Conservation (phyloP, 1,284 basidiomycete species). For the Anthracocystis walkeri region DNA sequence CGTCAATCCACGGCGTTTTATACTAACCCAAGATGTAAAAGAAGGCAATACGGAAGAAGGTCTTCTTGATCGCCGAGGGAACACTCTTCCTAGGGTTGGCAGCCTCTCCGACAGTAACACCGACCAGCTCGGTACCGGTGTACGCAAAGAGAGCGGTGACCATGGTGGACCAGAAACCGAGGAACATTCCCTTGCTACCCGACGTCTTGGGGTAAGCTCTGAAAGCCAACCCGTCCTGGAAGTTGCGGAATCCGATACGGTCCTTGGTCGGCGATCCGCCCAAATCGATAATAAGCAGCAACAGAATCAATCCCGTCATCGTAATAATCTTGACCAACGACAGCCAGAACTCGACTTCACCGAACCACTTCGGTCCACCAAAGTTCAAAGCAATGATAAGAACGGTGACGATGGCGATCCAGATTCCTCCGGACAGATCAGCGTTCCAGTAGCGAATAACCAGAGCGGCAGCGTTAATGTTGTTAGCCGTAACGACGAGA, state of each 20-base stretch:
- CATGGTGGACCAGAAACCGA: slow-evolving; percentile 57
- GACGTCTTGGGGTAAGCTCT: slow-evolving; percentile 22
- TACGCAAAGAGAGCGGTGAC: slow-evolving; percentile 73
- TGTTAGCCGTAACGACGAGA: slow-evolving; percentile 42
- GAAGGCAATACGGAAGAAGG: slow-evolving; percentile 75
- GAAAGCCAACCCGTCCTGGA: slow-evolving; percentile 70
- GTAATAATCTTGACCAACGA: slow-evolving; percentile 49
- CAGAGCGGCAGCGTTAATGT: slow-evolving; percentile 36
- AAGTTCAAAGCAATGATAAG: slow-evolving; percentile 69
- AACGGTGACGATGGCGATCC: slow-evolving; percentile 43
- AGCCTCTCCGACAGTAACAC: slow-evolving; percentile 72
- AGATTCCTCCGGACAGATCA: slow-evolving; percentile 59
- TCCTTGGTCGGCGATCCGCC: slow-evolving; percentile 74
- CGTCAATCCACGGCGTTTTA: too few species aligned
- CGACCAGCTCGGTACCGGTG: slow-evolving; percentile 75
- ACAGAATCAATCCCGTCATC: slow-evolving; percentile 54
- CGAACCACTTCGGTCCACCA: slow-evolving; percentile 73
- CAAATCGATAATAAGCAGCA: slow-evolving; percentile 55
- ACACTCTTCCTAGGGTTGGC: slow-evolving; percentile 76
- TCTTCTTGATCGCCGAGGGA: slow-evolving; percentile 74
- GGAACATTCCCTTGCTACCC: slow-evolving; percentile 63
- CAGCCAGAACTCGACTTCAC: slow-evolving; percentile 73
- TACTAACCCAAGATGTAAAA: slow-evolving; percentile 74
- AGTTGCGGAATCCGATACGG: slow-evolving; percentile 75
- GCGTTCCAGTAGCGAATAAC: slow-evolving; percentile 39